Conservation (phyloP, 1,284 basidiomycete species). For the Sanguinoderma infundibulare region DNA sequence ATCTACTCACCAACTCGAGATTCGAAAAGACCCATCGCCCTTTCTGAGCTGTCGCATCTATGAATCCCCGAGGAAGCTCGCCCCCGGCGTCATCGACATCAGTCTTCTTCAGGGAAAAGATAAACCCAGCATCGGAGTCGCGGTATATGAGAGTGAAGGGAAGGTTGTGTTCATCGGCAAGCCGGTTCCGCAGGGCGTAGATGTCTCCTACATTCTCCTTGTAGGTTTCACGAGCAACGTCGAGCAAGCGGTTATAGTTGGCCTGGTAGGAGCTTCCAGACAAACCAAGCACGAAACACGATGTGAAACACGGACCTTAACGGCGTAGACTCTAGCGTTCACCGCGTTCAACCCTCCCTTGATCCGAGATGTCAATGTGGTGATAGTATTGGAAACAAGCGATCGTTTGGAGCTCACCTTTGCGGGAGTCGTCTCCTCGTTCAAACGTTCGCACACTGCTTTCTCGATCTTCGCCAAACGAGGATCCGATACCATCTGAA, state of each 20-base stretch:
- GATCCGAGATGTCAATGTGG: not conserved
- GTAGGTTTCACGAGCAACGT: conserved; percentile 91
- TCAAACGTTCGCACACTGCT: conserved; percentile 65
- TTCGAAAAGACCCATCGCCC: conserved; percentile 78
- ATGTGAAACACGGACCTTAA: conserved; percentile 55
- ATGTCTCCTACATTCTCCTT: conserved; percentile 91
- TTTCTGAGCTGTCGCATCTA: conserved; percentile 70
- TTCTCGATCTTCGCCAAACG: conserved; percentile 66
- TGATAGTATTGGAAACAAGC: conserved; percentile 4
- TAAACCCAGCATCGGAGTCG: conserved; percentile 69
- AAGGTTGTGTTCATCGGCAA: conserved; percentile 66
- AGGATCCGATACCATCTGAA: conserved; percentile 74
- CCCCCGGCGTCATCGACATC: conserved; percentile 50
- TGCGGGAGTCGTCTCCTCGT: conserved; percentile 64
- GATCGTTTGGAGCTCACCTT: conserved; percentile 50
- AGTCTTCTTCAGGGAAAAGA: conserved; percentile 70
- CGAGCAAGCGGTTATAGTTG: conserved; percentile 81
- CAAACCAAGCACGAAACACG: not conserved
- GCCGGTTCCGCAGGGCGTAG: conserved; percentile 60
- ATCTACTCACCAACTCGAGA: conserved; percentile 70
- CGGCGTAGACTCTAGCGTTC: conserved; percentile 84
- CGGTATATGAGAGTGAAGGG: conserved; percentile 72
- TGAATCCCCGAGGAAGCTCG: conserved; percentile 70
- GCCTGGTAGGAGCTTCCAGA: conserved; percentile 46
- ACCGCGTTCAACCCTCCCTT: conserved; percentile 72